These are phyloP conservation scores for Schizophyllum amplum DNA, from an alignment of 1,284 basidiomycete genomes.

Conservation along the genomic window DNA sequence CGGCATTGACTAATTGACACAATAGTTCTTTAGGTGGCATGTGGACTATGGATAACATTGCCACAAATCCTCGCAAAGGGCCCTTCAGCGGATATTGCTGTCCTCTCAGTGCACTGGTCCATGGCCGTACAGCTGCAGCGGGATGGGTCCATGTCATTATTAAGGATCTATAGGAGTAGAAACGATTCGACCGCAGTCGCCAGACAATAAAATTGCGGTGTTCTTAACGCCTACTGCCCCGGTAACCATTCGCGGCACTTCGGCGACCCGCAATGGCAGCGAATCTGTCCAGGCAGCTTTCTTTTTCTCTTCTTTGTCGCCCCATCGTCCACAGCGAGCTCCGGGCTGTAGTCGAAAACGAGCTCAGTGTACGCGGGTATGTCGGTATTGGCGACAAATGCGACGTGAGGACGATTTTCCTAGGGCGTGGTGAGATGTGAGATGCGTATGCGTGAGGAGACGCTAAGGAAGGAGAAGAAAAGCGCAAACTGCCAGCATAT, in stretches of 20 bases:
- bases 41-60: too few relatives aligned
- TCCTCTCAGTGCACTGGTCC: too few relatives aligned
- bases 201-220: too few relatives aligned
- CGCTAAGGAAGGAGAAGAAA: not conserved
- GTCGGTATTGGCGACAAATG: slow-evolving; percentile 40
- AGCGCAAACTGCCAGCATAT: not conserved
- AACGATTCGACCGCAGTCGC: too few relatives aligned
- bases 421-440: slow-evolving; percentile 14
- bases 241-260: slow-evolving; percentile 9
- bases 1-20: too few relatives aligned
- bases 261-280: slow-evolving; percentile 5
- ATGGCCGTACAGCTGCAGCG: too few relatives aligned
- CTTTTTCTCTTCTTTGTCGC: slow-evolving; percentile 7
- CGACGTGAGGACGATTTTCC: slow-evolving; percentile 53
- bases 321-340: slow-evolving; percentile 18
- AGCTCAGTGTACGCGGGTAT: slow-evolving; percentile 48
- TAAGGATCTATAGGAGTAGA: too few relatives aligned
- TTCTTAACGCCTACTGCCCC: not conserved
- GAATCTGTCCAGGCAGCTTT: not conserved
- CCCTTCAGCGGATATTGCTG: too few relatives aligned
- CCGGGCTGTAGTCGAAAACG: slow-evolving; percentile 57
- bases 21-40: too few relatives aligned
- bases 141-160: too few relatives aligned
- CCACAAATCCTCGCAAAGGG: too few relatives aligned
- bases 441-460: not conserved